Percentiles rank a stretch among this genome's conserved stretches.
These are phyloP conservation scores for Diaporthe aspalathi DNA, from an alignment of 2,329 filamentous ascomycete genomes.

Conservation along the genomic window DNA sequence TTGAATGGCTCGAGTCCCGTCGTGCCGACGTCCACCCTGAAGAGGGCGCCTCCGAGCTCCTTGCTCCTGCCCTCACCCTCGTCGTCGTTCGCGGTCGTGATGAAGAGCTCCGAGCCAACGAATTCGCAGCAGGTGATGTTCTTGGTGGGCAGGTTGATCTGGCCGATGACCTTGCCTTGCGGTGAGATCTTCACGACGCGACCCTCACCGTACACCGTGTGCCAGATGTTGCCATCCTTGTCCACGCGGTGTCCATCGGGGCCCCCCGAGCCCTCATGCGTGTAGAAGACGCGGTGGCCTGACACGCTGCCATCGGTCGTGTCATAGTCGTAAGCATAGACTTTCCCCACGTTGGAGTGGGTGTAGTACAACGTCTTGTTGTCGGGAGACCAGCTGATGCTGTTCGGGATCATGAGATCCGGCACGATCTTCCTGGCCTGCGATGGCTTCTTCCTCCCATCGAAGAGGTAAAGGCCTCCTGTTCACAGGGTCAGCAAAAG, in stretches of 20 bases:
- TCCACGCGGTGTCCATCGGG: slow-evolving; percentile 91
- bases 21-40: slow-evolving; percentile 81
- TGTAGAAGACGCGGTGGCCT: slow-evolving; percentile 79
- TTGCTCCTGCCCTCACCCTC: slow-evolving; percentile 72
- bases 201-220: slow-evolving; percentile 83
- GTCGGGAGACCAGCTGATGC: slow-evolving; percentile 82
- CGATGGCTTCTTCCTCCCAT: slow-evolving; percentile 66
- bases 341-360: slow-evolving; percentile 76
- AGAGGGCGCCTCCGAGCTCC: slow-evolving; percentile 76
- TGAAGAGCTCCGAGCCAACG: slow-evolving; percentile 78
- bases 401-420: slow-evolving; percentile 83
- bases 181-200: slow-evolving; percentile 80
- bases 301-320: slow-evolving; percentile 70
- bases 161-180: slow-evolving; percentile 76
- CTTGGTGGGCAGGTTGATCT: slow-evolving; percentile 80
- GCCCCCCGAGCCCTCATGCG: slow-evolving; percentile 71
- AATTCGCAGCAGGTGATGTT: slow-evolving; percentile 87
- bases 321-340: slow-evolving; percentile 82
- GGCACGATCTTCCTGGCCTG: slow-evolving; percentile 63
- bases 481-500: slow-evolving; percentile 29
- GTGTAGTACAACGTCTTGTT: slow-evolving; percentile 84
- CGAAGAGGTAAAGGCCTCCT: slow-evolving; percentile 81
- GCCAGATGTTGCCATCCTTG: slow-evolving; percentile 87
- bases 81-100: slow-evolving; percentile 80
- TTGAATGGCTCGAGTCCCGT: slow-evolving; percentile 71